phyloP scores from a whole-genome alignment of 1,284 basidiomycete genomes.

The Malassezia arunalokei region DNA sequence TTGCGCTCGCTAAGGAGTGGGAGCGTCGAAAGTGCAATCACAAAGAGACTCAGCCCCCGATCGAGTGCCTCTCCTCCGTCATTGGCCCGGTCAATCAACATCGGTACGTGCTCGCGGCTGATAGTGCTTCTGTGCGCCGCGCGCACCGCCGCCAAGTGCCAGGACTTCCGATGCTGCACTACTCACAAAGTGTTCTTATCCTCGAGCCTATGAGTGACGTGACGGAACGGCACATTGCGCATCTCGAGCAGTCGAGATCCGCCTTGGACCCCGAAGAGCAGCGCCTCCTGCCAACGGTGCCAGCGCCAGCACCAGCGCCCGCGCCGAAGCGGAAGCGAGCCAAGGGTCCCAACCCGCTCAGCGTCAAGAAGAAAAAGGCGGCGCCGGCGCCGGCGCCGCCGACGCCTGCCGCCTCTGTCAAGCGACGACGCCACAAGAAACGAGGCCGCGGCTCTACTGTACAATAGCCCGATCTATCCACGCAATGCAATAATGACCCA shows the following conservation, averaged over 20 bases:
- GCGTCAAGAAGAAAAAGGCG: conserved; percentile 56
- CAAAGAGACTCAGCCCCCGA: conserved; percentile 62
- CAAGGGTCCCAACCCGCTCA: conserved; percentile 83
- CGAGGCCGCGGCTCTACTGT: conserved; percentile 11
- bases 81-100: conserved; percentile 55
- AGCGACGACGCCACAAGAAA: conserved; percentile 9
- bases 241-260: conserved; percentile 25
- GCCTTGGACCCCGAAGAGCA: conserved; percentile 19
- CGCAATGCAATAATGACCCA: conserved; percentile 36
- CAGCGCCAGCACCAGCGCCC: not conserved
- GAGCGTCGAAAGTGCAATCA: conserved; percentile 92
- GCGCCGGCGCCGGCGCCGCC: not conserved
- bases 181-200: conserved; percentile 41
- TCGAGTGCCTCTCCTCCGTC: conserved; percentile 70
- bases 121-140: conserved; percentile 19
- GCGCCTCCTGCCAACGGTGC: conserved; percentile 8
- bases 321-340: conserved; percentile 57
- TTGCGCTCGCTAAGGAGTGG: conserved; percentile 56
- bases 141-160: conserved; percentile 20
- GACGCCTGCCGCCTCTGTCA: not conserved
- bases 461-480: conserved; percentile 8
- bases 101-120: conserved; percentile 35
- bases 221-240: conserved; percentile 24
- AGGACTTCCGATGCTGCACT: conserved; percentile 37
- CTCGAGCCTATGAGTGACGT: conserved; percentile 40